Conservation (phyloP, 75 land plant genomes). For the Pinus albicaulis region DNA sequence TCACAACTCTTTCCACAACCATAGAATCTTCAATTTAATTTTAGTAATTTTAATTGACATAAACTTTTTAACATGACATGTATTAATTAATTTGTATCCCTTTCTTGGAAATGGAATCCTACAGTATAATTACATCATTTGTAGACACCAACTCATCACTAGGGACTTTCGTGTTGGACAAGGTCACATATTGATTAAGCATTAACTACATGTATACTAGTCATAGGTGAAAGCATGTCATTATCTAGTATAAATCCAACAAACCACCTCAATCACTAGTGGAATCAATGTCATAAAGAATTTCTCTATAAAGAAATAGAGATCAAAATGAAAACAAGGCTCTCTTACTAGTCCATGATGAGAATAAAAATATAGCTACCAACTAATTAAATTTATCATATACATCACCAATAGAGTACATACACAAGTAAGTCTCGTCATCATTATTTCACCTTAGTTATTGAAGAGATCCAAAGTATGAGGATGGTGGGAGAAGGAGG, state of each 20-base stretch:
- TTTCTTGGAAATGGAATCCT: constrained; percentile 87
- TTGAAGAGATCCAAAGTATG: background rate
- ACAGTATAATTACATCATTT: constrained; percentile 65
- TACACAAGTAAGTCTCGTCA: background rate
- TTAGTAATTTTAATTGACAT: too few relatives aligned
- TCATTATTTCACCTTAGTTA: too few relatives aligned
- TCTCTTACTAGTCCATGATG: constrained; percentile 73
- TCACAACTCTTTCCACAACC: too few relatives aligned
- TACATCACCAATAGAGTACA: constrained; percentile 45
- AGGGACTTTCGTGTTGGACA: constrained; percentile 76
- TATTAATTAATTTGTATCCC: constrained; percentile 9
- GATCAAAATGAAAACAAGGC: background rate
- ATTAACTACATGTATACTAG: constrained; percentile 59
- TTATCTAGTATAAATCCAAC: constrained; percentile 93
- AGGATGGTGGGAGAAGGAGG: background rate
- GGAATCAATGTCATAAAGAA: background rate
- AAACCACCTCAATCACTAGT: constrained; percentile 67
- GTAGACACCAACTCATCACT: constrained; percentile 63
- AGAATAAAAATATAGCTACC: constrained; percentile 54
- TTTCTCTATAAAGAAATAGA: background rate
- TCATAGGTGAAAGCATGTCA: constrained; percentile 71
- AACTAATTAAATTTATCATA: constrained; percentile 74
- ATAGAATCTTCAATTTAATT: too few relatives aligned
- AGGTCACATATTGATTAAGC: constrained; percentile 73
- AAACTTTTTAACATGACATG: too few relatives aligned